These are phyloP conservation scores for Blastobotrys buckinghamii DNA, from an alignment of 1,139 yeast species.

Conservation along the genomic window DNA sequence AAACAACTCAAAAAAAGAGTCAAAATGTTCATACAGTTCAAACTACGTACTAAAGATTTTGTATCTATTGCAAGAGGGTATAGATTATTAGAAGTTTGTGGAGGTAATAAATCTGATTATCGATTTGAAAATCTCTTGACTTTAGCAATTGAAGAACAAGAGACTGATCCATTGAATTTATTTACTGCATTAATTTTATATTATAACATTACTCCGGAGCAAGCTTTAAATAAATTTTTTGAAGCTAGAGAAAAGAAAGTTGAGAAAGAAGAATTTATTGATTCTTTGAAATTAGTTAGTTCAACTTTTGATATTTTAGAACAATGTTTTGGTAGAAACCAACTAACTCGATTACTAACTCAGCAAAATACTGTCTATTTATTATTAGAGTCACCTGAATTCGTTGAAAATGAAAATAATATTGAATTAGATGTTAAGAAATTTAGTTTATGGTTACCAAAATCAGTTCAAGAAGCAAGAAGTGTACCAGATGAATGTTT, in stretches of 20 bases:
- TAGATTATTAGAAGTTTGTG: constrained; percentile 13
- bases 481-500: constrained; percentile 21
- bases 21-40: constrained; percentile 10
- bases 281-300: constrained; percentile 18
- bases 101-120: neutral
- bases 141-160: constrained; percentile 10
- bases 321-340: constrained; percentile 21
- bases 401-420: constrained; percentile 12
- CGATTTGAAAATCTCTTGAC: constrained; percentile 12
- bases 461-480: constrained; percentile 68
- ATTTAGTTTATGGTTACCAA: constrained; percentile 73
- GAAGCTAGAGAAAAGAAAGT: neutral
- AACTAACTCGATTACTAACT: constrained; percentile 17
- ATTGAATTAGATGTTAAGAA: constrained; percentile 49
- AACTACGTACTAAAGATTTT: constrained; percentile 12
- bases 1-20: constrained; percentile 10
- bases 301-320: constrained; percentile 20
- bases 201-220: neutral
- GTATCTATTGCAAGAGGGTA: constrained; percentile 16
- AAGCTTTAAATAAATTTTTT: constrained; percentile 3
- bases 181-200: constrained; percentile 6
- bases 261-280: constrained; percentile 11
- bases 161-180: neutral
- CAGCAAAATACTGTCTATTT: constrained; percentile 22
- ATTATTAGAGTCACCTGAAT: constrained; percentile 23